Evolutionary conservation across 805 yeast genomes (phyloP), one percentile per base, ranked within the genome.

Genomic region (Priceomyces castillae): DNA sequence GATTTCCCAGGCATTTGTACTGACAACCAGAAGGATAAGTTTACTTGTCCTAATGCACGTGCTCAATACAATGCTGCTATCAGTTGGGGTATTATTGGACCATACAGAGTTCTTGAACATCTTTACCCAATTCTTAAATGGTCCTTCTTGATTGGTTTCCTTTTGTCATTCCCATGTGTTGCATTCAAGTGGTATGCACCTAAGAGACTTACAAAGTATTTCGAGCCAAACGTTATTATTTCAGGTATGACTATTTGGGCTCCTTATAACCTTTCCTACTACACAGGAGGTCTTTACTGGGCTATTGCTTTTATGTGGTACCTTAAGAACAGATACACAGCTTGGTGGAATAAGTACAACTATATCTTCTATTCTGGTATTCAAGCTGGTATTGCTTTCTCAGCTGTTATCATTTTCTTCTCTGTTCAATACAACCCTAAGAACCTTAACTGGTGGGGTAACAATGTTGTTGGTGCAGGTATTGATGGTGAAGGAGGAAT

Each of bases 401-500:
- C 66, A 19, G 57, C 64, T 4, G 61, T 69, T 51, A 58, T 69
- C 40, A 67, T 69, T 39, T 69, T 68, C 57, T 67, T 69, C 51
- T 26, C 51, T 37, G 48, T 56, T 35, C 41, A 48, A 35, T 47
- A 51, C 25, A 46, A 54, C 25, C 45, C 44, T 19, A 48, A 54
- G 11, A 12, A 12, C 3, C 48, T 44, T 42, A 38, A 43, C 6
- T 84, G 90, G 90, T 84, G 90, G 90, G 90, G 89, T 15, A 77
- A 73, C 43, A 59, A 54, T 38, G 80, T 76, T 35, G 62, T 67
- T 28, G 22, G 12, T 20, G 30, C 25, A 20, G 44, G 44, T 35
- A 19, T 41, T 28, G 44, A 41, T 22, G 44, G 44, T 9, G 39
- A 28, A 18, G 44, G 44, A 14, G 44, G 44, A 15, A 35, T 28